Percentiles rank a stretch among this genome's conserved stretches.
Evolutionary conservation across 768 basidiomycete genomes (phyloP).

Genomic region (Lentinula edodes): DNA sequence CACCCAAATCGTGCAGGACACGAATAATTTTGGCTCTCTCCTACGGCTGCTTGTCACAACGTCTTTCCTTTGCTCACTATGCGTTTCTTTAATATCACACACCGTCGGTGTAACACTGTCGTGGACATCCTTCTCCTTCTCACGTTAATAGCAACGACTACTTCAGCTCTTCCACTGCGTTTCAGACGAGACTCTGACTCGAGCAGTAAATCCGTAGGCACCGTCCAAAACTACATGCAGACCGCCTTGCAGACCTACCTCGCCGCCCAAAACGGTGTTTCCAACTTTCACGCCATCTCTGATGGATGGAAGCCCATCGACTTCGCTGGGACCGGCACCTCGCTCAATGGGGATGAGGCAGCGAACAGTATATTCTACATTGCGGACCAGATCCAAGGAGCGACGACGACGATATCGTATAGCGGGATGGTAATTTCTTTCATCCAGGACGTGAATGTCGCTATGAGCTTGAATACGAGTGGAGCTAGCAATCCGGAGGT

Average conservation of each 20-base stretch:
- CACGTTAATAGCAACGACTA: not conserved
- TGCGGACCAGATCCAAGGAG: not conserved
- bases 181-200: not conserved
- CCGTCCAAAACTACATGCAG: conserved; percentile 1
- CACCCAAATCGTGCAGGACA: not conserved
- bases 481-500: not conserved
- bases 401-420: not conserved
- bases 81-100: not conserved
- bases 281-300: not conserved
- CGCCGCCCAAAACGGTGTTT: not conserved
- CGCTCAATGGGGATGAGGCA: not conserved
- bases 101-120: not conserved
- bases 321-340: not conserved
- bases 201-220: not conserved
- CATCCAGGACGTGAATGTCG: not conserved
- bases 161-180: not conserved
- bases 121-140: not conserved
- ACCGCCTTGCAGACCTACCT: not conserved
- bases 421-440: not conserved
- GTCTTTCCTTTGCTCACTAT: not conserved
- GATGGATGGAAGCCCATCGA: not conserved
- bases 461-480: not conserved
- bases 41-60: not conserved
- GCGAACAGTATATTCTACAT: not conserved
- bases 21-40: not conserved